Percentiles rank a stretch among this genome's conserved stretches.
phyloP scores from a whole-genome alignment of 148 eudicot species.

The Fagopyrum tataricum region DNA sequence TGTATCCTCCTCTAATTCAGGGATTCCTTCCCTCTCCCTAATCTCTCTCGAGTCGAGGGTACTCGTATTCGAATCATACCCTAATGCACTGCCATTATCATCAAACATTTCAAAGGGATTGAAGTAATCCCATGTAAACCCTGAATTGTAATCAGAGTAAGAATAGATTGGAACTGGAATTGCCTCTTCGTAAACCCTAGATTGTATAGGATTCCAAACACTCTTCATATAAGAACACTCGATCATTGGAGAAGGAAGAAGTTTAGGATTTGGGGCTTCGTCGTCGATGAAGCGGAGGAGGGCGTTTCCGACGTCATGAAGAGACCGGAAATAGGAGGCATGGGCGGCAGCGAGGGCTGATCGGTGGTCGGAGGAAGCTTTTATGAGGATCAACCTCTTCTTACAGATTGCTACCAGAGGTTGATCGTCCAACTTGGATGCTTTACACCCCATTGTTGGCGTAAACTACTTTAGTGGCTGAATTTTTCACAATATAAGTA shows the following conservation, averaged over 20 bases:
- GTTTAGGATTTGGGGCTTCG: constrained; percentile 30
- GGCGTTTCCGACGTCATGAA: constrained; percentile 62
- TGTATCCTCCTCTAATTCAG: constrained; percentile 92
- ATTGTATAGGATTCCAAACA: constrained; percentile 31
- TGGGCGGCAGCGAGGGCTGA: constrained; percentile 81
- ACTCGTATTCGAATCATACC: constrained; percentile 49
- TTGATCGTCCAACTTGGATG: constrained; percentile 54
- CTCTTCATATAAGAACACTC: constrained; percentile 69
- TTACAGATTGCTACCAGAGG: constrained; percentile 57
- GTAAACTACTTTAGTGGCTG: too few species aligned
- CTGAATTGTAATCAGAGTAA: constrained; percentile 27
- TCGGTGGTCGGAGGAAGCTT: constrained; percentile 69
- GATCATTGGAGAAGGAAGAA: not conserved
- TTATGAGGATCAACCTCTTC: constrained; percentile 47
- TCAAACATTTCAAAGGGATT: constrained; percentile 66
- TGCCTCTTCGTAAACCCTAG: constrained; percentile 53
- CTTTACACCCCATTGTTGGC: constrained; percentile 48
- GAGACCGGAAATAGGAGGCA: constrained; percentile 53
- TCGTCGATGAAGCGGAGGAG: constrained; percentile 74
- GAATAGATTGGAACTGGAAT: constrained; percentile 30
- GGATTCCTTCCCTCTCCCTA: constrained; percentile 93
- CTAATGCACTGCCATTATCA: constrained; percentile 25
- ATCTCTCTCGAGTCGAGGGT: constrained; percentile 84
- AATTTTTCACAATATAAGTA: too few species aligned
- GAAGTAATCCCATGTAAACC: constrained; percentile 73